phyloP scores from a whole-genome alignment of 495 filamentous ascomycete species.

The Parathielavia hyrcaniae region DNA sequence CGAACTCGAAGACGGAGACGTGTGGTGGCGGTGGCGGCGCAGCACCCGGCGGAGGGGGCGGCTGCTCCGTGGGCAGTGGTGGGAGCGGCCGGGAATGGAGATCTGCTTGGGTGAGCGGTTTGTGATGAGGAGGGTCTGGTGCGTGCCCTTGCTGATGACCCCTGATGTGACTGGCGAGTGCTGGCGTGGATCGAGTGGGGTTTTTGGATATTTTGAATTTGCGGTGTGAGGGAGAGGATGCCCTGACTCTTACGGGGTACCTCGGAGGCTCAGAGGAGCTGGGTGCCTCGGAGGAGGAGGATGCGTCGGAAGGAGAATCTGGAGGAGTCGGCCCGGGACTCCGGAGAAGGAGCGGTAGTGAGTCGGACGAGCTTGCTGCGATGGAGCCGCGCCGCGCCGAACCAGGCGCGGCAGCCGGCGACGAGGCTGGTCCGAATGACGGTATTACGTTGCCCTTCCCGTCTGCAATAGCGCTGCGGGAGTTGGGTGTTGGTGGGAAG shows the following conservation, averaged over 20 bases:
- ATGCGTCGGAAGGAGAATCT: neutral
- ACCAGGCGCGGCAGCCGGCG: neutral
- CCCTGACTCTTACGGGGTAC: neutral
- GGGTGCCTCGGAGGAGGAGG: constrained; percentile 5
- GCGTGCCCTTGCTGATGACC: constrained; percentile 6
- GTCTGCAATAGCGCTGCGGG: neutral
- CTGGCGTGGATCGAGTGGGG: constrained; percentile 17
- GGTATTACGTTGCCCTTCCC: neutral
- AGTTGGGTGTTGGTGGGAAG: neutral
- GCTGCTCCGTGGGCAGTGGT: constrained; percentile 6
- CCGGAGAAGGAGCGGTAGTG: constrained; percentile 11
- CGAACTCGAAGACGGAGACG: constrained; percentile 27
- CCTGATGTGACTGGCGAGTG: constrained; percentile 17
- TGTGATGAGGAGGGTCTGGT: neutral
- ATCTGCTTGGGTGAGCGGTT: neutral
- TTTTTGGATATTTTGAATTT: constrained; percentile 20
- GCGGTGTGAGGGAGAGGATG: constrained; percentile 17
- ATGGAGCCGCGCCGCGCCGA: neutral
- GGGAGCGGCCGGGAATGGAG: constrained; percentile 15
- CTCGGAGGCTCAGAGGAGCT: neutral
- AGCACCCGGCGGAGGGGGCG: neutral
- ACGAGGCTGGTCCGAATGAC: neutral
- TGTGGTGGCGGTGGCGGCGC: no score
- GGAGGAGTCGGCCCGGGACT: constrained; percentile 2
- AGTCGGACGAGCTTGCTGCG: constrained; percentile 13